Conservation (phyloP, 805 yeast species). For the Scheffersomyces lignosus region DNA sequence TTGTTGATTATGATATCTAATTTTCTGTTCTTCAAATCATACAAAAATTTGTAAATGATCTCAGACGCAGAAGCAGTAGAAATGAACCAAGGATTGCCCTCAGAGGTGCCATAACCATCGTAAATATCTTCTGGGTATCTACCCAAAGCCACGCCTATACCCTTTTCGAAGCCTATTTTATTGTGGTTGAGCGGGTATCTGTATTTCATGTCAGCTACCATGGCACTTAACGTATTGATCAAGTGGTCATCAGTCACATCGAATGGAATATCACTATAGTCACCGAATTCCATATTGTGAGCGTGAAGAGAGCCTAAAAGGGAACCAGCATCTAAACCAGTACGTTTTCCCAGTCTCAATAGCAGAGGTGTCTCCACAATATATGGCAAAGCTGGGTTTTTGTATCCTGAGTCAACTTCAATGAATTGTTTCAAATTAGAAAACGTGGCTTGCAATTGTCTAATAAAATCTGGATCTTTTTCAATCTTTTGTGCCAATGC, state of each 20-base stretch:
- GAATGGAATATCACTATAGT: constrained; percentile 53
- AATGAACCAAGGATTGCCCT: constrained; percentile 95
- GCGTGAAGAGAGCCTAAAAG: constrained; percentile 54
- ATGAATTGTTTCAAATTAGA: constrained; percentile 39
- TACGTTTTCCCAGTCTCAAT: constrained; percentile 43
- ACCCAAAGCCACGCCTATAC: constrained; percentile 70
- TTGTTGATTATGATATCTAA: constrained; percentile 45
- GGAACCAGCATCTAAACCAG: constrained; percentile 80
- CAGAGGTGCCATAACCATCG: constrained; percentile 68
- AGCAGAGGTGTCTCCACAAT: constrained; percentile 68
- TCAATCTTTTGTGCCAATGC: constrained; percentile 26
- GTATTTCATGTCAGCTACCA: constrained; percentile 67
- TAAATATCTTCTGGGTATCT: constrained; percentile 92
- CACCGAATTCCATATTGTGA: constrained; percentile 41
- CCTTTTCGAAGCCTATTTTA: constrained; percentile 31
- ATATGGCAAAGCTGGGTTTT: constrained; percentile 41
- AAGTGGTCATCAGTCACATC: constrained; percentile 58
- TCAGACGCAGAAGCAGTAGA: constrained; percentile 72
- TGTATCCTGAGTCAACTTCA: constrained; percentile 42
- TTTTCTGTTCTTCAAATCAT: constrained; percentile 38
- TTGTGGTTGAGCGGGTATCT: constrained; percentile 76
- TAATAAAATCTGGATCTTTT: constrained; percentile 27
- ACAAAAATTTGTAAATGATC: constrained; percentile 54
- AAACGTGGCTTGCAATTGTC: constrained; percentile 28
- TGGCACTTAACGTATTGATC: constrained; percentile 59